A percentile compares a stretch with the other conserved stretches of the same genome.
These are phyloP conservation scores for Sporothrix variecibatus DNA, from an alignment of 2,329 filamentous ascomycete genomes.

Conservation along the genomic window DNA sequence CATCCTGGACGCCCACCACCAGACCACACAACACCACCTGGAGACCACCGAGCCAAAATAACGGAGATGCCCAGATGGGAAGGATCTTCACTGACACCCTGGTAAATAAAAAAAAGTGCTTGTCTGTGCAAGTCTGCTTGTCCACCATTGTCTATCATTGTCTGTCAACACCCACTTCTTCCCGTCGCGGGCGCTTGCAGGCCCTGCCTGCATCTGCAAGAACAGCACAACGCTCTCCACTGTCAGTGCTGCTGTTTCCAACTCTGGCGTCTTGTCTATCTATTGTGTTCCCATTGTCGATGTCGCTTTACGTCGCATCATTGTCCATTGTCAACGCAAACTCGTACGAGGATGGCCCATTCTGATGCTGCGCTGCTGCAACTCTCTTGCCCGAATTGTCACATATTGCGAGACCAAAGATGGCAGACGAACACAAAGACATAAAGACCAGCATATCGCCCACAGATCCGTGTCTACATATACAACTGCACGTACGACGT, in stretches of 20 bases:
- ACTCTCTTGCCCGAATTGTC: not conserved
- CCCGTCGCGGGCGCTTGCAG: not conserved
- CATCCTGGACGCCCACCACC: not conserved
- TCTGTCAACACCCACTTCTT: not conserved
- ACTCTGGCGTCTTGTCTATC: no score
- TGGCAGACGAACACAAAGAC: not conserved
- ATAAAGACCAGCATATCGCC: not conserved
- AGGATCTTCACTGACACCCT: conserved; percentile 2
- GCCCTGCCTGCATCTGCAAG: not conserved
- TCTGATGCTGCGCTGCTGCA: not conserved
- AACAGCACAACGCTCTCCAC: not conserved
- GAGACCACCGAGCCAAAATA: not conserved
- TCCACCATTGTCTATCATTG: not conserved
- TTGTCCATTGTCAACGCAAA: not conserved
- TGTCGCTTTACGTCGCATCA: not conserved
- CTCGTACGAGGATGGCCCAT: not conserved
- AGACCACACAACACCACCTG: not conserved
- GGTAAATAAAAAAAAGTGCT: not conserved
- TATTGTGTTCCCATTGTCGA: not conserved
- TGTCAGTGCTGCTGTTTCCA: not conserved
- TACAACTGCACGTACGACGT: no score
- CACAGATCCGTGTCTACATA: not conserved
- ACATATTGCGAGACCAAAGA: not conserved
- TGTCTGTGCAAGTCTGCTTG: not conserved
- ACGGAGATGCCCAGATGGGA: not conserved